phyloP scores from a whole-genome alignment of 352 stramenopile genomes.

The Globisporangium canariense region DNA sequence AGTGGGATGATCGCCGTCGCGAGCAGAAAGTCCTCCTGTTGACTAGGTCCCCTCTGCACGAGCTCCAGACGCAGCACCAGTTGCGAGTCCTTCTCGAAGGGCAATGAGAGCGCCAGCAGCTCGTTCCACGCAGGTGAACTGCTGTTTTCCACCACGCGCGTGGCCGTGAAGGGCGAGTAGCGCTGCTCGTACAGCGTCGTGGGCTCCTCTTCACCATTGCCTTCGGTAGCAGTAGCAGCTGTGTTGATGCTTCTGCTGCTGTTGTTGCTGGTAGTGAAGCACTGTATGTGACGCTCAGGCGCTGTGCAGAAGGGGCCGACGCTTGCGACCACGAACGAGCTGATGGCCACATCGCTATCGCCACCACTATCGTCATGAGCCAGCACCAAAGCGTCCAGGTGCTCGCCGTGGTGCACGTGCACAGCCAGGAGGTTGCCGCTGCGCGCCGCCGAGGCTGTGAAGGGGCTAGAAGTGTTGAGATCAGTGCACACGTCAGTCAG shows the following conservation, averaged over 20 bases:
- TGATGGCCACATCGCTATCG: not conserved
- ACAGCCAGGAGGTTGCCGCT: conserved; percentile 42
- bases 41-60: conserved; percentile 50
- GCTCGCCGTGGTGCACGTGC: conserved; percentile 49
- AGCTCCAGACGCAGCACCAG: conserved; percentile 47
- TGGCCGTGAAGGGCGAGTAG: conserved; percentile 64
- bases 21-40: conserved; percentile 63
- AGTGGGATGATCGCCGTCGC: conserved; percentile 30
- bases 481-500: too few relatives aligned
- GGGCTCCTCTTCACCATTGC: not conserved
- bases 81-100: conserved; percentile 27
- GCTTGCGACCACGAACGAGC: conserved; percentile 34
- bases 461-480: conserved; percentile 29
- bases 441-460: conserved; percentile 40
- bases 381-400: conserved; percentile 25
- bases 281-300: conserved; percentile 7
- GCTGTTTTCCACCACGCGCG: conserved; percentile 46
- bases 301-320: conserved; percentile 19
- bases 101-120: conserved; percentile 52
- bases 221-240: conserved; percentile 13
- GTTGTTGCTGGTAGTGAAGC: conserved; percentile 1
- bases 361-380: not conserved
- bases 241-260: not conserved
- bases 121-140: conserved; percentile 58
- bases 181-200: conserved; percentile 35